phyloP scores from a whole-genome alignment of 1,284 basidiomycete genomes.

The Sporisorium scitamineum region DNA sequence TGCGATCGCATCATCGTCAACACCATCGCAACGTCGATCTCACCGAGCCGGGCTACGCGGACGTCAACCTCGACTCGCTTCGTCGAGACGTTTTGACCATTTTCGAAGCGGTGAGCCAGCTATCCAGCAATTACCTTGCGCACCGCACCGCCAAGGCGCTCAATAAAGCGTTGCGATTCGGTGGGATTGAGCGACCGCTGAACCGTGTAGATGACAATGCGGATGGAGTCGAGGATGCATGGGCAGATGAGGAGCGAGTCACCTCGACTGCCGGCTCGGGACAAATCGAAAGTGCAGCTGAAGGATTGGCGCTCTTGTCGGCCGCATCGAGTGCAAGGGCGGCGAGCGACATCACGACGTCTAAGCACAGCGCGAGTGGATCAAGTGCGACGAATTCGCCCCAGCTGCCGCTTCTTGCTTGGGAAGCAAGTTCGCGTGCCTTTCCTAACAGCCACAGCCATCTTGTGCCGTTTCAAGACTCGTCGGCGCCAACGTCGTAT shows the following conservation, averaged over 20 bases:
- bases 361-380: conserved; percentile 2
- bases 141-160: conserved; percentile 16
- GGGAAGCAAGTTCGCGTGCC: not conserved
- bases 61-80: conserved; percentile 7
- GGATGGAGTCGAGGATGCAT: conserved; percentile 19
- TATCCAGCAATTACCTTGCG: conserved; percentile 23
- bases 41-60: not conserved
- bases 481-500: not conserved
- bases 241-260: conserved; percentile 11
- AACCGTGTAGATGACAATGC: not conserved
- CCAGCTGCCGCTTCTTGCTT: not conserved
- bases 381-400: conserved; percentile 5
- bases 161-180: conserved; percentile 20
- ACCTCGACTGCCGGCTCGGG: not conserved
- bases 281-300: conserved; percentile 36
- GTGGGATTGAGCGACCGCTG: conserved; percentile 15
- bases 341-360: conserved; percentile 1
- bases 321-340: conserved; percentile 25
- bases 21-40: not conserved
- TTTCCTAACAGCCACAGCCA: not conserved
- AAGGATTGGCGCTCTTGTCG: conserved; percentile 35
- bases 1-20: conserved; percentile 23
- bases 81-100: conserved; percentile 24
- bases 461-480: not conserved
- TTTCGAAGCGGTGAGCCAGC: conserved; percentile 30